Evolutionary conservation across 768 basidiomycete species (phyloP).

Genomic region (Leccinum obscurum): DNA sequence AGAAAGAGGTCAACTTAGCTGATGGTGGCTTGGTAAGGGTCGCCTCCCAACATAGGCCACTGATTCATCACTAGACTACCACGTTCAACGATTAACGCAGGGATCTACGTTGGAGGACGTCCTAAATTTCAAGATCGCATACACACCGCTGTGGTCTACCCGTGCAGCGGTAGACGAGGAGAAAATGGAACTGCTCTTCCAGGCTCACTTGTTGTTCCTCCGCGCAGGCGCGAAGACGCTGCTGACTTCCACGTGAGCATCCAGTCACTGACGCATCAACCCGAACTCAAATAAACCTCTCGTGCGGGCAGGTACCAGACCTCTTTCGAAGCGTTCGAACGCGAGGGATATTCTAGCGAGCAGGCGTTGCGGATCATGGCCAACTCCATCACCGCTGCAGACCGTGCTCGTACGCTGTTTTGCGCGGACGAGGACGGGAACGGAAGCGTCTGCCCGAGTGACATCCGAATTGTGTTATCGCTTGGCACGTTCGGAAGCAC

Average conservation of each 20-base stretch:
- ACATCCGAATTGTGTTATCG: conserved; percentile 60
- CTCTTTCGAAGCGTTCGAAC: conserved; percentile 51
- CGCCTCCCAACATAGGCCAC: not conserved
- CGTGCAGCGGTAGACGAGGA: conserved; percentile 56
- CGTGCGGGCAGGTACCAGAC: conserved; percentile 59
- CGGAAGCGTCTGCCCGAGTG: conserved; percentile 11
- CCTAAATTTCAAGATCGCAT: conserved; percentile 46
- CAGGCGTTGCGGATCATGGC: conserved; percentile 51
- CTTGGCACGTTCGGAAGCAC: conserved; percentile 76
- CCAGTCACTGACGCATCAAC: no score
- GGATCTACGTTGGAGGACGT: conserved; percentile 61
- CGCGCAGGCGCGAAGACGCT: conserved; percentile 66
- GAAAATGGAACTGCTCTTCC: conserved; percentile 43
- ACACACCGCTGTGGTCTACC: conserved; percentile 72
- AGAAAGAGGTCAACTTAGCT: conserved; percentile 11
- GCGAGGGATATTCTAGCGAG: conserved; percentile 46
- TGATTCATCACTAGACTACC: not conserved
- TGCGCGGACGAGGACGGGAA: conserved; percentile 23
- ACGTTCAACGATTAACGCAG: conserved; percentile 35
- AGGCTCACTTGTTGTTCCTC: conserved; percentile 62
- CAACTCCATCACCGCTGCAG: conserved; percentile 52
- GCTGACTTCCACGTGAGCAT: conserved; percentile 62
- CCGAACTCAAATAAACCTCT: not conserved
- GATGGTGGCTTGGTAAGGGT: conserved; percentile 36
- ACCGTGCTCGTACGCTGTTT: conserved; percentile 43